phyloP scores from a whole-genome alignment of 352 stramenopile species.

The Globisporangium uncinulatum region DNA sequence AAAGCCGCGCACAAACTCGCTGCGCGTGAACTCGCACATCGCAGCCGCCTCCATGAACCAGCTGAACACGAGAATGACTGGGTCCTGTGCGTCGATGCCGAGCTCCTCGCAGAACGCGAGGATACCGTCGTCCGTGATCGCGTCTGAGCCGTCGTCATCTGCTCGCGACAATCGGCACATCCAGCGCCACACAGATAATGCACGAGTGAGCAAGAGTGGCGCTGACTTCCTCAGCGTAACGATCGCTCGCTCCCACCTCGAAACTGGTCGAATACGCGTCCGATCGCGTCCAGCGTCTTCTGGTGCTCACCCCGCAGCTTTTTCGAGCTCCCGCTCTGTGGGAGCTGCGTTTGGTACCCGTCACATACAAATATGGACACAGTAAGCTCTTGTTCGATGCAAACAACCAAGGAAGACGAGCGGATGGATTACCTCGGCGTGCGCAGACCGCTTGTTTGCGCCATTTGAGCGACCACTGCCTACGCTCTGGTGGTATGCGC shows the following conservation, averaged over 20 bases:
- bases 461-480: conserved; percentile 16
- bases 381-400: neutral
- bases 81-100: conserved; percentile 69
- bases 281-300: conserved; percentile 34
- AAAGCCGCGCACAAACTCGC: conserved; percentile 68
- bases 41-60: conserved; percentile 70
- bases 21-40: conserved; percentile 75
- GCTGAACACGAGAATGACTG: conserved; percentile 74
- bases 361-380: neutral
- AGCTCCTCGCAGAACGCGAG: conserved; percentile 63
- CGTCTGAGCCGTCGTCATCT: conserved; percentile 57
- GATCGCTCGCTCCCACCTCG: conserved; percentile 25
- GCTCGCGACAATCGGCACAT: conserved; percentile 4
- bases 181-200: neutral
- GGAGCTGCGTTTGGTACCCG: neutral
- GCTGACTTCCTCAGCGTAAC: no score
- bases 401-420: neutral
- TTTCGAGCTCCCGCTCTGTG: conserved; percentile 27
- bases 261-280: conserved; percentile 55
- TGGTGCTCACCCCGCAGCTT: conserved; percentile 39
- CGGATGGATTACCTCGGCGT: conserved; percentile 13
- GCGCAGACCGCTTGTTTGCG: conserved; percentile 23
- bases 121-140: conserved; percentile 82
- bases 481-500: conserved; percentile 34
- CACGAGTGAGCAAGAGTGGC: neutral